Conservation (phyloP, 257 asterid species). For the Anisodus acutangulus region DNA sequence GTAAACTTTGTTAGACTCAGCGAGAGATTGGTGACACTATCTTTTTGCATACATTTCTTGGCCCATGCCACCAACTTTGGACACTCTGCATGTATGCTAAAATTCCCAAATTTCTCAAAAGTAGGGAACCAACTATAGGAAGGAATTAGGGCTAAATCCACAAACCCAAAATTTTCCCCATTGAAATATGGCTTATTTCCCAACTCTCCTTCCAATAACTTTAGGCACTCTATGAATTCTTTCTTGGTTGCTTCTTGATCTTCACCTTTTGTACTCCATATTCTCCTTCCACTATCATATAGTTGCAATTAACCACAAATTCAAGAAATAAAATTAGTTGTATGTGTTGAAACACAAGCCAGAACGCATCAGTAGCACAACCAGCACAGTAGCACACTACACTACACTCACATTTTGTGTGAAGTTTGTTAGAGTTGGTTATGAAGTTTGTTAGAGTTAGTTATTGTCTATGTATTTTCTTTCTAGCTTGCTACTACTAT, state of each 20-base stretch:
- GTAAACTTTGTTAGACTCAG: background rate
- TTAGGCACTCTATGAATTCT: slow-evolving; percentile 25
- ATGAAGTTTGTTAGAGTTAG: too few species aligned
- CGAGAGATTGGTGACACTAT: slow-evolving; percentile 7
- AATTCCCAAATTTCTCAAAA: slow-evolving; percentile 16
- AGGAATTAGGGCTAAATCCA: slow-evolving; percentile 29
- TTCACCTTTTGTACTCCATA: slow-evolving; percentile 28
- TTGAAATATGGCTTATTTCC: slow-evolving; percentile 28
- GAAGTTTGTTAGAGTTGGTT: too few species aligned
- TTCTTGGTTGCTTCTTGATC: slow-evolving; percentile 19
- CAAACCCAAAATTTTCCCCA: slow-evolving; percentile 30
- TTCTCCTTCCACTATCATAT: background rate
- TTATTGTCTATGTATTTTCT: too few species aligned
- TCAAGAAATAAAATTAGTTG: too few species aligned
- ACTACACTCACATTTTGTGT: too few species aligned
- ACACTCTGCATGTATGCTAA: slow-evolving; percentile 10
- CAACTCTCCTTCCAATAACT: slow-evolving; percentile 21
- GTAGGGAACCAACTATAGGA: slow-evolving; percentile 17
- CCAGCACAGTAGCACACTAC: too few species aligned
- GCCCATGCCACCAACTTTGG: slow-evolving; percentile 31
- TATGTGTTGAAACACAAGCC: too few species aligned
- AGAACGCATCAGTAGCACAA: too few species aligned
- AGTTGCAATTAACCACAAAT: too few species aligned
- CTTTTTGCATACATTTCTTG: slow-evolving; percentile 23
- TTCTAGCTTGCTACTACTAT: too few species aligned